phyloP scores from a whole-genome alignment of 2,329 filamentous ascomycete species.

The Trichophaea hybrida region DNA sequence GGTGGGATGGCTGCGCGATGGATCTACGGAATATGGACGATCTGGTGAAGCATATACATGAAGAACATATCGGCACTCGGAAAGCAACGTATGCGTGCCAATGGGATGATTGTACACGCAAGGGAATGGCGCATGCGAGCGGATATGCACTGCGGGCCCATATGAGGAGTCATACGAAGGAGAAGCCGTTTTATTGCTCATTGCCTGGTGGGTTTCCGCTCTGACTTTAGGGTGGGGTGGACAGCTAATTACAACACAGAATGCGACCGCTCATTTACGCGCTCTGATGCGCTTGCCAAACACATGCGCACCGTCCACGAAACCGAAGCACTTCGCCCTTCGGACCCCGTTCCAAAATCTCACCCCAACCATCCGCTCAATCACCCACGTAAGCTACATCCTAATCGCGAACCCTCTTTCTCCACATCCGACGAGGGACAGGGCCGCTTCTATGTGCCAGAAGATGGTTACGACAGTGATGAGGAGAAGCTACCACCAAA shows the following conservation, averaged over 20 bases:
- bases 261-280: constrained; percentile 91
- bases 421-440: constrained; percentile 7
- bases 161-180: constrained; percentile 92
- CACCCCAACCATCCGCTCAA: constrained; percentile 36
- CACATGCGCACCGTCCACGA: constrained; percentile 99
- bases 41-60: constrained; percentile 71
- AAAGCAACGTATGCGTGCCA: constrained; percentile 98
- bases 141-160: constrained; percentile 93
- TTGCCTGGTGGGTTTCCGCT: constrained; percentile 54
- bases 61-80: constrained; percentile 81
- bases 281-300: constrained; percentile 89
- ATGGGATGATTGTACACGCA: constrained; percentile 78
- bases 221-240: background rate
- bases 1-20: constrained; percentile 59
- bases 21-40: constrained; percentile 69
- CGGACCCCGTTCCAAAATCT: constrained; percentile 58
- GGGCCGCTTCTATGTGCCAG: constrained; percentile 21
- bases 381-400: constrained; percentile 25
- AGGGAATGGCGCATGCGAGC: constrained; percentile 82
- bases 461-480: constrained; percentile 25
- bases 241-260: constrained; percentile 35
- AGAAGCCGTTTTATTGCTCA: constrained; percentile 96
- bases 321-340: constrained; percentile 77
- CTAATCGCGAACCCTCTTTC: constrained; percentile 19
- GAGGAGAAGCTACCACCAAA: constrained; percentile 38